Base-by-base conservation (phyloP, 2,329 filamentous ascomycete genomes). In the Fusarium incarnatum region DNA sequence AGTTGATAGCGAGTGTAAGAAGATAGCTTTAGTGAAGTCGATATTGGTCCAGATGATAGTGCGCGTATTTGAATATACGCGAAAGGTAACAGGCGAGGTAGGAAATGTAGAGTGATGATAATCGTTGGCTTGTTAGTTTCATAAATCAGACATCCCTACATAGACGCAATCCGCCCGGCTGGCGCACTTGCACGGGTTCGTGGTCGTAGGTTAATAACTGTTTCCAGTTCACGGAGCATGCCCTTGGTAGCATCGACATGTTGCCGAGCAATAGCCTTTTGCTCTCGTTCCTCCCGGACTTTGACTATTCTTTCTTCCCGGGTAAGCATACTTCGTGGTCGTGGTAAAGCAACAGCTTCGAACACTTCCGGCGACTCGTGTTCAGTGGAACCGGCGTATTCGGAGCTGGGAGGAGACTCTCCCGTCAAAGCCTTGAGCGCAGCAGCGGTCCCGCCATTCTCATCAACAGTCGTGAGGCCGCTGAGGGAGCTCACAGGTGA, bases 221-320 rank as follows among this genome's bases (percentile, higher is more conserved):
- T 95, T 82, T 98, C 94, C 62, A 99, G 85, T 81, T 99, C 96
- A 68, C 92, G 90, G 68, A 99, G 86, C 93, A 99, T 97, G 73
- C 92, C 93, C 45, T 90, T 92, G 68, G 90, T 97, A 13, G 93
- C 92, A 67, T 98, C 94, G 46, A 89, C 84, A 76, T 92, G 91
- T 73, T 94, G 92, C 58, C 90, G 88, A 42, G 90, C 83, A 42
- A 89, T 85, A 22, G 92, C 91, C 77, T 93, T 92, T 68, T 88
- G 88, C 56, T 89, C 90, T 60, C 95, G 88, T 46, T 98, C 95
- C 77, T 97, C 94, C 74, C 92, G 91, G 84, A 98, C 94, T 80
- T 92, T 95, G 45, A 86, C 85, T 73, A 98, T 92, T 45, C 96
- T 89, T 81, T 99, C 94, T 75, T 97, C 94, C 75, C 95, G 85